These are phyloP conservation scores for Cladosporium oxysporum DNA, from an alignment of 2,329 filamentous ascomycete genomes.

Conservation along the genomic window DNA sequence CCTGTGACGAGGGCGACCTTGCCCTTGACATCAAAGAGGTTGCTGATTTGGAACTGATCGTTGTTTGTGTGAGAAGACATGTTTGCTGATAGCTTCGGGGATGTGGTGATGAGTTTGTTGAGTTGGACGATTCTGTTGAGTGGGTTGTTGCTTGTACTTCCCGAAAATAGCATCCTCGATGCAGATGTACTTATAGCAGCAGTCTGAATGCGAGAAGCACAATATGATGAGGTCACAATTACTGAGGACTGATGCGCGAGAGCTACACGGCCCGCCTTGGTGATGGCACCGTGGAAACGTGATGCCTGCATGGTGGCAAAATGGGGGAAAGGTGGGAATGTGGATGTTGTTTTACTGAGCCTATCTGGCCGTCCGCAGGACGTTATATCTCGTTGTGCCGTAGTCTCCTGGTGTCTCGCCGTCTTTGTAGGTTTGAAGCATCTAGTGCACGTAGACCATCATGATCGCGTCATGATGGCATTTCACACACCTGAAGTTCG, in stretches of 20 bases:
- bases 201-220: background rate
- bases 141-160: background rate
- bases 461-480: conserved; percentile 15
- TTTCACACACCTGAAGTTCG: background rate
- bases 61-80: conserved; percentile 40
- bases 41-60: conserved; percentile 36
- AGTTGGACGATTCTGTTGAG: conserved; percentile 15
- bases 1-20: conserved; percentile 47
- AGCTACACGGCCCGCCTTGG: background rate
- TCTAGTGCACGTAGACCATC: conserved; percentile 7
- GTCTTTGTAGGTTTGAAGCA: background rate
- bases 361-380: background rate
- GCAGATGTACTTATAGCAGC: conserved; percentile 14
- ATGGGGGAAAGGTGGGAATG: background rate
- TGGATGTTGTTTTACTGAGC: background rate
- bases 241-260: conserved; percentile 10
- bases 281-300: conserved; percentile 1
- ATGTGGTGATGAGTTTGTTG: conserved; percentile 21
- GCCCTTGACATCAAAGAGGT: conserved; percentile 42
- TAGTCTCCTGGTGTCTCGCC: background rate
- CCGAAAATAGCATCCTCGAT: background rate
- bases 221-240: conserved; percentile 18
- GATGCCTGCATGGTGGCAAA: conserved; percentile 17
- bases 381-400: background rate
- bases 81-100: conserved; percentile 22